Percentiles rank a stretch among this genome's conserved stretches.
phyloP scores from a whole-genome alignment of 2,329 filamentous ascomycete species.

The Orbilia ellipsospora region DNA sequence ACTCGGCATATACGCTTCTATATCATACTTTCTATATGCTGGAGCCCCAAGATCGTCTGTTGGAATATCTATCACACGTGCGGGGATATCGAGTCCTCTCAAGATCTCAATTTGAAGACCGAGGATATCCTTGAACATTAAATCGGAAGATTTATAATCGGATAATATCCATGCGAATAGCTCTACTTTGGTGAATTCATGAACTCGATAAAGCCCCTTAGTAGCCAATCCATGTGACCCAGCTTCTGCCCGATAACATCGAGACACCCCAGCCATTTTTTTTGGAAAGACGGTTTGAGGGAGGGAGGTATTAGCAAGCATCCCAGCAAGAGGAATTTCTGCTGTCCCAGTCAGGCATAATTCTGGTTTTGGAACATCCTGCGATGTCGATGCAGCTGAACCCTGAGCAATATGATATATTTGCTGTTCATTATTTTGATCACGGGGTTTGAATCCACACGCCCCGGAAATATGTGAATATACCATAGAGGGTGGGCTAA shows the following conservation, averaged over 20 bases:
- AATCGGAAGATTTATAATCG: slow-evolving; percentile 65
- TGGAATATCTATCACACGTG: slow-evolving; percentile 93
- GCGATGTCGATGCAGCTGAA: background rate
- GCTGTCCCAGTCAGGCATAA: slow-evolving; percentile 86
- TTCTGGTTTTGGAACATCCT: slow-evolving; percentile 71
- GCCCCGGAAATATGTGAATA: slow-evolving; percentile 90
- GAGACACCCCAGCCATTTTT: slow-evolving; percentile 82
- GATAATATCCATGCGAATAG: slow-evolving; percentile 91
- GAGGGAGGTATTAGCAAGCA: slow-evolving; percentile 80
- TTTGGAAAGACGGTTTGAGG: slow-evolving; percentile 75
- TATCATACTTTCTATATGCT: slow-evolving; percentile 86
- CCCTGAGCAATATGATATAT: slow-evolving; percentile 82
- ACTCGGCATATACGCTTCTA: slow-evolving; percentile 93
- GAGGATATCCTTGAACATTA: slow-evolving; percentile 85
- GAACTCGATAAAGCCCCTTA: slow-evolving; percentile 94
- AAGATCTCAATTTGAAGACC: slow-evolving; percentile 88
- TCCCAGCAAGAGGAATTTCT: slow-evolving; percentile 92
- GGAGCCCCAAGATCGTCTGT: slow-evolving; percentile 87
- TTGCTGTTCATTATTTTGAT: slow-evolving; percentile 90
- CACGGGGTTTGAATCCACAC: slow-evolving; percentile 93
- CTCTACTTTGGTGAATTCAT: slow-evolving; percentile 99
- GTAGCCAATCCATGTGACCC: slow-evolving; percentile 89
- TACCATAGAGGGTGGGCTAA: slow-evolving; percentile 87
- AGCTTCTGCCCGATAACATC: slow-evolving; percentile 96
- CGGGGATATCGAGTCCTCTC: slow-evolving; percentile 78